Conservation (phyloP, 2,329 filamentous ascomycete genomes). For the Chaetomium strumarium region DNA sequence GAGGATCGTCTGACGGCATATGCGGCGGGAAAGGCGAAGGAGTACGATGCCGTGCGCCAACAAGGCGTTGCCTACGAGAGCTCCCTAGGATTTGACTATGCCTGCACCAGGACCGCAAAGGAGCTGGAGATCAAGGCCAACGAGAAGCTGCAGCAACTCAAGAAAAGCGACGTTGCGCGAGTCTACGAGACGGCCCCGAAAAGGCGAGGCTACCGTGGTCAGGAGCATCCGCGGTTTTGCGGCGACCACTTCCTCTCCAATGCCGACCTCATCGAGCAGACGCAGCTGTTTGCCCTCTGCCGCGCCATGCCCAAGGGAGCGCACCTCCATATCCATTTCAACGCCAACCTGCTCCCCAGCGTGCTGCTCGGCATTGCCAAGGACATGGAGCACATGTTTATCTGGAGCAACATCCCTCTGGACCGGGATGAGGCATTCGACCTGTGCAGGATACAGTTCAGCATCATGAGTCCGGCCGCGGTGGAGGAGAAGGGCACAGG, state of each 20-base stretch:
- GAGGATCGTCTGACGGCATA: background rate
- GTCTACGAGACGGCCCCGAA: slow-evolving; percentile 34
- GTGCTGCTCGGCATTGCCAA: slow-evolving; percentile 52
- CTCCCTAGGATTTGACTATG: slow-evolving; percentile 17
- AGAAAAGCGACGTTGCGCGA: slow-evolving; percentile 30
- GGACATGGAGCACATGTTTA: slow-evolving; percentile 60
- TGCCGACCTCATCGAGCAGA: slow-evolving; percentile 46
- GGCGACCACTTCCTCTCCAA: slow-evolving; percentile 57
- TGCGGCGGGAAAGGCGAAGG: background rate
- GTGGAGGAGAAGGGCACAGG: slow-evolving; percentile 29
- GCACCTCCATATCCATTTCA: slow-evolving; percentile 72
- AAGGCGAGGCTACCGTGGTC: slow-evolving; percentile 35
- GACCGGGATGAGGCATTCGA: slow-evolving; percentile 36
- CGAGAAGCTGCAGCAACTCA: slow-evolving; percentile 35
- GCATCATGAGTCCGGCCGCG: slow-evolving; percentile 35
- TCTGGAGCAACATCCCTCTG: slow-evolving; percentile 55
- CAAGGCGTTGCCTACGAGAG: slow-evolving; percentile 4
- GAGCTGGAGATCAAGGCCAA: slow-evolving; percentile 32
- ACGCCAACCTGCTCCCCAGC: slow-evolving; percentile 60
- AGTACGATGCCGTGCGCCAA: slow-evolving; percentile 11
- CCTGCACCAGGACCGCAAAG: slow-evolving; percentile 15
- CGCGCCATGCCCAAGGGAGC: slow-evolving; percentile 62
- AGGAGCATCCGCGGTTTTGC: slow-evolving; percentile 40
- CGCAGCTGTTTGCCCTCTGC: slow-evolving; percentile 52
- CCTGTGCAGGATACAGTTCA: slow-evolving; percentile 57